Evolutionary conservation across 2,329 filamentous ascomycete species (phyloP), one percentile per base, ranked within the genome.

Genomic region (Colletotrichum tropicale): DNA sequence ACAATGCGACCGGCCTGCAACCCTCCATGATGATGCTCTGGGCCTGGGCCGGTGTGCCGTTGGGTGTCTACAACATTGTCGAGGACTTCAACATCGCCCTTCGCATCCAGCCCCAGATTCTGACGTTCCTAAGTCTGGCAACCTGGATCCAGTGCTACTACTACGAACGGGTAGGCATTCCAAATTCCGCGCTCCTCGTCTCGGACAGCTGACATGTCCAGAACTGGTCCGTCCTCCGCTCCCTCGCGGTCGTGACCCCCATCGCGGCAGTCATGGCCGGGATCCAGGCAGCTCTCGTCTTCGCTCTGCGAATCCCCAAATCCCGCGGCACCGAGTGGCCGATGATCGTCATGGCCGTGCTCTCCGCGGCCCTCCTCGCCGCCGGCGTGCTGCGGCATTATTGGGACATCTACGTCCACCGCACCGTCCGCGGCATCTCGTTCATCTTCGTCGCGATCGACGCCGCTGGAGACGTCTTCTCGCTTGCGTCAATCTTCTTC

Each of bases 1-100:
- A 94, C 81, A 88, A 93, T 85, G 92, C 92, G 2, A 89, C 87
- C 1, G 93, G 93, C 1, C 86, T 94, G 0, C 92, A 94, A 66
- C 88, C 91, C 0, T 91, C 91, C 0, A 94, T 94, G 93, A 94
- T 94, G 92, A 89, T 94, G 81, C 86, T 94, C 3, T 94, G 93
- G 89, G 91, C 92, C 0, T 90, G 88, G 84, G 93, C 93, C 2
- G 93, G 93, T 0, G 90, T 94, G 0, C 93, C 93, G 1, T 85
- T 94, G 0, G 93, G 93, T 3, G 86, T 87, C 7, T 88, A 87
- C 78, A 88, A 87, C 74, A 85, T 87, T 43, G 84, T 85, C 28
- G 80, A 84, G 69, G 80, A 81, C 13, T 87, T 87, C 78, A 87
- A 87, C 66, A 30, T 87, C 4, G 86, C 86, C 4, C 77, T 87